Conservation (phyloP, 441 rosid genomes). For the Geranium incanum region DNA sequence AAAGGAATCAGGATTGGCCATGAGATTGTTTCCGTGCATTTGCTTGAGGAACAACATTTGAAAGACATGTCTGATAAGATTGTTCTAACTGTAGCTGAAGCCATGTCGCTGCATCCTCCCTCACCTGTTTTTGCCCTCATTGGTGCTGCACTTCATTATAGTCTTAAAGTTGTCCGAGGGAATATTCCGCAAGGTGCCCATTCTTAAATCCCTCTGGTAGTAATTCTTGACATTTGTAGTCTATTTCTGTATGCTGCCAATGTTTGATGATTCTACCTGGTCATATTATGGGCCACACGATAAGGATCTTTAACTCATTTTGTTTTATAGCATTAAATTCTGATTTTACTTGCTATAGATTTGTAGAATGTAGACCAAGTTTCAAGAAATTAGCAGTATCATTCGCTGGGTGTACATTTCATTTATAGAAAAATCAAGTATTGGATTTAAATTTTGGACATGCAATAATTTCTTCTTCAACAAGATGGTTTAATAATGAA, state of each 20-base stretch:
- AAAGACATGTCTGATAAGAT: conserved; percentile 61
- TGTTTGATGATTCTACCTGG: background rate
- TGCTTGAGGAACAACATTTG: conserved; percentile 63
- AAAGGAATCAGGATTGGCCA: conserved; percentile 82
- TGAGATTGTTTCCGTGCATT: conserved; percentile 77
- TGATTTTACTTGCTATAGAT: no score
- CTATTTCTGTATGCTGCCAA: background rate
- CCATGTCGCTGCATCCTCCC: conserved; percentile 87
- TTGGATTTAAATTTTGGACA: background rate
- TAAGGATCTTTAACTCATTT: background rate
- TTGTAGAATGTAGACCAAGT: no score
- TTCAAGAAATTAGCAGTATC: no score
- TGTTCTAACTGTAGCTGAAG: conserved; percentile 87
- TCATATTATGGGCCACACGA: background rate
- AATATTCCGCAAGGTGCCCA: conserved; percentile 70
- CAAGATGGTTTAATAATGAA: background rate
- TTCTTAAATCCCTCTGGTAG: conserved; percentile 16
- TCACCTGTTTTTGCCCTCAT: conserved; percentile 80
- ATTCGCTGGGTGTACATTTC: no score
- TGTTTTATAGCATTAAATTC: background rate
- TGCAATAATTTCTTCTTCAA: background rate
- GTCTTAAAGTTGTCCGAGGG: conserved; percentile 70
- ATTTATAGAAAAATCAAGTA: no score
- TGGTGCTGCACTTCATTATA: conserved; percentile 68
- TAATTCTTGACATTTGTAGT: background rate